These are phyloP conservation scores for Aspergillus coremiiformis DNA, from an alignment of 495 filamentous ascomycete genomes.

Conservation along the genomic window DNA sequence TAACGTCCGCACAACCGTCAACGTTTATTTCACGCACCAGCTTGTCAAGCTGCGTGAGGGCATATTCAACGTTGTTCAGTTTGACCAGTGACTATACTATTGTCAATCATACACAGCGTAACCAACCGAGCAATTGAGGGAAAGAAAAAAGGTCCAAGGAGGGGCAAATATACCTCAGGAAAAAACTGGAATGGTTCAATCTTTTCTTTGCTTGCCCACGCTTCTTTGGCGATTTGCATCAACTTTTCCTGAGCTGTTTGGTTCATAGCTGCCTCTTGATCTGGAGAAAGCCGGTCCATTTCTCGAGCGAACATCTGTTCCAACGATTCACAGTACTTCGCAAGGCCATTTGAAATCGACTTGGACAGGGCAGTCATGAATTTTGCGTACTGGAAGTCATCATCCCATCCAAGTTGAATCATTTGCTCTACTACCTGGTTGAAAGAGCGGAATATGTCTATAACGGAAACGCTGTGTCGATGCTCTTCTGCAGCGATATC, in stretches of 20 bases:
- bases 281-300: slow-evolving; percentile 83
- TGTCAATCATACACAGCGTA: slow-evolving; percentile 3
- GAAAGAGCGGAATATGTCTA: slow-evolving; percentile 92
- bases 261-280: slow-evolving; percentile 69
- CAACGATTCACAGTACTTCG: slow-evolving; percentile 84
- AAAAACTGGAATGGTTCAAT: slow-evolving; percentile 98
- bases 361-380: slow-evolving; percentile 97
- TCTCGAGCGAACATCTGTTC: slow-evolving; percentile 83
- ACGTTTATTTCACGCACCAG: slow-evolving; percentile 86
- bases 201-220: slow-evolving; percentile 89
- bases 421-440: slow-evolving; percentile 84
- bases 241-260: slow-evolving; percentile 87
- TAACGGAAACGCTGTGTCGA: slow-evolving; percentile 84
- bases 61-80: slow-evolving; percentile 95
- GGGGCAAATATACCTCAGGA: slow-evolving; percentile 57
- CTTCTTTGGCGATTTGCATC: slow-evolving; percentile 86
- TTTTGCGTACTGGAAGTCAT: slow-evolving; percentile 86
- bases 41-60: slow-evolving; percentile 80
- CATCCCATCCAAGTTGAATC: slow-evolving; percentile 79
- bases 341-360: slow-evolving; percentile 72
- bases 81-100: slow-evolving; percentile 79
- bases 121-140: not conserved
- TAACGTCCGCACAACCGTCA: slow-evolving; percentile 82
- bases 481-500: slow-evolving; percentile 68
- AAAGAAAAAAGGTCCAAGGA: not conserved